Conservation (phyloP, 108 stramenopile genomes). For the Conticribra weissflogii region DNA sequence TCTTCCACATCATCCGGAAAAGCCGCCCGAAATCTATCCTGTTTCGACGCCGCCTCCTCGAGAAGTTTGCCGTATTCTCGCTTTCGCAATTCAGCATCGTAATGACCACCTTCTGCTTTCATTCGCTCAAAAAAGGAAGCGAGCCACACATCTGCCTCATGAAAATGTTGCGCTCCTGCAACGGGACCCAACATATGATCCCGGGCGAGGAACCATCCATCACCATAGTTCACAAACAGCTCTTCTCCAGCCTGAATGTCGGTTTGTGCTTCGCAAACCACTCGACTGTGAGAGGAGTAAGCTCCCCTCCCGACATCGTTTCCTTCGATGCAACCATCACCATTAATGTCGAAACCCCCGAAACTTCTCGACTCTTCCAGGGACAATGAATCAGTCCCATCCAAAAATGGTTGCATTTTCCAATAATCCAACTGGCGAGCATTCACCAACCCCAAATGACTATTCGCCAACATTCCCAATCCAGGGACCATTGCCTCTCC, state of each 20-base stretch:
- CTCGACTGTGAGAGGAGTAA: constrained; percentile 43
- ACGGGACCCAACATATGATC: constrained; percentile 33
- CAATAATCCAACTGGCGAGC: not conserved
- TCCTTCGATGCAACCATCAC: too few species aligned
- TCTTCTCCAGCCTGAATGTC: constrained; percentile 68
- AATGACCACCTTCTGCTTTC: not conserved
- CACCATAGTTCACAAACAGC: constrained; percentile 70
- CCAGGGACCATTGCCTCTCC: constrained; percentile 40
- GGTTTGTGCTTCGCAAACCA: constrained; percentile 19
- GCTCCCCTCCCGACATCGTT: constrained; percentile 67
- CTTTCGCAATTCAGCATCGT: not conserved
- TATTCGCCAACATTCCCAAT: constrained; percentile 61
- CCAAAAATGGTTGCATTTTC: constrained; percentile 5
- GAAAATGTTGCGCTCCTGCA: constrained; percentile 45
- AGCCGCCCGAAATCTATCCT: constrained; percentile 28
- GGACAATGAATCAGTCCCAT: constrained; percentile 22
- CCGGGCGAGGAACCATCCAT: constrained; percentile 60
- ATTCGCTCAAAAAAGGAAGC: not conserved
- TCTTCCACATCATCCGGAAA: constrained; percentile 32
- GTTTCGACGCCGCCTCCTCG: constrained; percentile 14
- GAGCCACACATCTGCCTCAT: constrained; percentile 24
- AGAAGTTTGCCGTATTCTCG: constrained; percentile 10
- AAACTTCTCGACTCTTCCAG: not conserved
- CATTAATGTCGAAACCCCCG: too few species aligned
- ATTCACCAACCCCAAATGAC: constrained; percentile 56